These are phyloP conservation scores for Trichoderma brevicompactum DNA, from an alignment of 2,329 filamentous ascomycete genomes.

Conservation along the genomic window DNA sequence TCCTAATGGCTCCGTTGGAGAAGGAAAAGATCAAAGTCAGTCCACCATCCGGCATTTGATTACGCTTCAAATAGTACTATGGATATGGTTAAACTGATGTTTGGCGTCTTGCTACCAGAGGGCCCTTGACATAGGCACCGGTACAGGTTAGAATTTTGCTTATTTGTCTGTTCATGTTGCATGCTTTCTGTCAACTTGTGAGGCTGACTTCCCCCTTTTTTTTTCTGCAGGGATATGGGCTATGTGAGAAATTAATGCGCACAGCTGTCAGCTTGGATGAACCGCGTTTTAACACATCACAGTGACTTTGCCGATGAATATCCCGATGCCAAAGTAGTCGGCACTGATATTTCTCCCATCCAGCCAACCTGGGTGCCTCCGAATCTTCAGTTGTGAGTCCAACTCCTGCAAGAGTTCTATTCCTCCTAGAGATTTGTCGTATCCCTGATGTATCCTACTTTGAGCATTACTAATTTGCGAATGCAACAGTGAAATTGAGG, in stretches of 20 bases:
- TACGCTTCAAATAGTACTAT: neutral
- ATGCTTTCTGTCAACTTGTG: neutral
- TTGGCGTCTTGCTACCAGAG: slow-evolving; percentile 28
- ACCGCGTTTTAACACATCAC: slow-evolving; percentile 49
- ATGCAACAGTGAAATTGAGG: slow-evolving; percentile 39
- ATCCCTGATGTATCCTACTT: slow-evolving; percentile 36
- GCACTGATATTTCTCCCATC: slow-evolving; percentile 61
- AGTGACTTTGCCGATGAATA: slow-evolving; percentile 56
- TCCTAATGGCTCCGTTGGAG: slow-evolving; percentile 33
- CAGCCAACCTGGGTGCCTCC: slow-evolving; percentile 55
- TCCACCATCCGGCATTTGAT: neutral
- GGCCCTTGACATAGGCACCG: slow-evolving; percentile 39
- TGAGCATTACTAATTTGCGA: neutral
- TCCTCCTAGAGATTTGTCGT: neutral
- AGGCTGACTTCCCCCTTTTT: neutral
- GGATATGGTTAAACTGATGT: neutral
- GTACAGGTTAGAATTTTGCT: slow-evolving; percentile 30
- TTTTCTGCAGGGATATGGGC: slow-evolving; percentile 27
- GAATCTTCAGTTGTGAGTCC: slow-evolving; percentile 27
- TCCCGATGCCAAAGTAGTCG: slow-evolving; percentile 50
- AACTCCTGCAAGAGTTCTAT: neutral
- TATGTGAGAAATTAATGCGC: slow-evolving; percentile 24
- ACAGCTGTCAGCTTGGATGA: slow-evolving; percentile 44
- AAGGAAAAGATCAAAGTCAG: slow-evolving; percentile 24
- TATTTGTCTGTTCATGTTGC: neutral